A percentile compares a stretch with the other conserved stretches of the same genome.
These are phyloP conservation scores for Penicillium sp. DNA, from an alignment of 2,329 filamentous ascomycete species.

Conservation along the genomic window DNA sequence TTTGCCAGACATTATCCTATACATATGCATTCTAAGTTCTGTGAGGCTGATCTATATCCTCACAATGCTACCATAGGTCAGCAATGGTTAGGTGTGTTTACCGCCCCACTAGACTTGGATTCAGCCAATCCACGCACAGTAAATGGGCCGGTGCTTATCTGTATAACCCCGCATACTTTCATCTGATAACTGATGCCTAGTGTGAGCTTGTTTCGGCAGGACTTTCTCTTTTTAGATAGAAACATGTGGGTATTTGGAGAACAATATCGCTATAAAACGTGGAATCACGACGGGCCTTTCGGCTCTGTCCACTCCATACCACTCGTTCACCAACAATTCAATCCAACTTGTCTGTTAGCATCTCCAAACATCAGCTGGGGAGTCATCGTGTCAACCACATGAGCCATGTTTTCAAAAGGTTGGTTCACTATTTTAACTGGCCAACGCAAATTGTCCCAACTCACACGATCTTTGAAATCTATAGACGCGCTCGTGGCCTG, in stretches of 20 bases:
- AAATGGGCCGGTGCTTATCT: background rate
- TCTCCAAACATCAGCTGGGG: background rate
- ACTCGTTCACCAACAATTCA: background rate
- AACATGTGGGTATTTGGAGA: background rate
- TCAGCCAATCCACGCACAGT: background rate
- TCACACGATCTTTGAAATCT: background rate
- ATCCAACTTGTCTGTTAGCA: background rate
- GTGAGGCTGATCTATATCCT: too few species aligned
- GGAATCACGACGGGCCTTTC: background rate
- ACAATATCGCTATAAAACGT: background rate
- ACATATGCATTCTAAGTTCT: too few species aligned
- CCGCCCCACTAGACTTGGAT: too few species aligned
- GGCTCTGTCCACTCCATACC: background rate
- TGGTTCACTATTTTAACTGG: background rate
- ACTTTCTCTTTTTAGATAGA: background rate
- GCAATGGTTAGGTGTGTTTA: too few species aligned
- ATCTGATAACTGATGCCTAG: background rate
- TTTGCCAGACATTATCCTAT: too few species aligned
- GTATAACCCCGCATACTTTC: background rate
- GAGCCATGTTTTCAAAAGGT: background rate
- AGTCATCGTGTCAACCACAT: background rate
- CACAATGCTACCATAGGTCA: background rate
- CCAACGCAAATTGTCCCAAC: background rate
- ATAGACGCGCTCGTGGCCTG: background rate
- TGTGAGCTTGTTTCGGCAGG: background rate